phyloP scores from a whole-genome alignment of 2,329 filamentous ascomycete genomes.

The Ophiocordyceps sinensis region DNA sequence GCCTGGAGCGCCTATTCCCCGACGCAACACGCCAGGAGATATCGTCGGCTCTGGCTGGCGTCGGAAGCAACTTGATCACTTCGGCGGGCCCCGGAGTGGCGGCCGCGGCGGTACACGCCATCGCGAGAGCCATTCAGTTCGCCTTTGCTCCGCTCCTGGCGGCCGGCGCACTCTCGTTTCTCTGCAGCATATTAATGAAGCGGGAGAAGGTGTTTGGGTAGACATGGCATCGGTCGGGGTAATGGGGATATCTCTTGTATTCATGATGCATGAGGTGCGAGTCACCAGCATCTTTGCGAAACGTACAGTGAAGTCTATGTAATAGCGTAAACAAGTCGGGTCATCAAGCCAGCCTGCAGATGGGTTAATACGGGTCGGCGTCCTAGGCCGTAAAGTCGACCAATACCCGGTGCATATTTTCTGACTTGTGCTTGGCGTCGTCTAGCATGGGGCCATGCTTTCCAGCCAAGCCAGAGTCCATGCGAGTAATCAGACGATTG shows the following conservation, averaged over 20 bases:
- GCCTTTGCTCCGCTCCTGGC: conserved; percentile 18
- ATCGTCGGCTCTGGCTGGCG: conserved; percentile 2
- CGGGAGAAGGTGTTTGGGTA: conserved; percentile 16
- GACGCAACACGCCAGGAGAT: conserved; percentile 1
- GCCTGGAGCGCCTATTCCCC: conserved; percentile 3
- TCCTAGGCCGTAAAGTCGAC: background rate
- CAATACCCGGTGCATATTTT: background rate
- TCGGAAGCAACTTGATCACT: conserved; percentile 1
- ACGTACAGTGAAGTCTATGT: no score
- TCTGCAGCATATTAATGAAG: conserved; percentile 18
- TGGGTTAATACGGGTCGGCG: background rate
- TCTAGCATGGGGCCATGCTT: background rate
- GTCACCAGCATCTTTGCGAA: no score
- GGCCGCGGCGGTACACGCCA: conserved; percentile 13
- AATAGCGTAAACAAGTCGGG: no score
- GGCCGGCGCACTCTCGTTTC: conserved; percentile 14
- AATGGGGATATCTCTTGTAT: no score
- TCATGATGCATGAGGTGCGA: no score
- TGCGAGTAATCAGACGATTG: background rate
- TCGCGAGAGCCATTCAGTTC: conserved; percentile 17
- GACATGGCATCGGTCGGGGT: background rate
- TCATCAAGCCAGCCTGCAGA: no score
- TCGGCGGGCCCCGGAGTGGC: conserved; percentile 3
- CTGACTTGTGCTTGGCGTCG: background rate
- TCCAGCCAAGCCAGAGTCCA: background rate